Conservation (phyloP, 2,329 filamentous ascomycete species). For the Dendryphion nanum region DNA sequence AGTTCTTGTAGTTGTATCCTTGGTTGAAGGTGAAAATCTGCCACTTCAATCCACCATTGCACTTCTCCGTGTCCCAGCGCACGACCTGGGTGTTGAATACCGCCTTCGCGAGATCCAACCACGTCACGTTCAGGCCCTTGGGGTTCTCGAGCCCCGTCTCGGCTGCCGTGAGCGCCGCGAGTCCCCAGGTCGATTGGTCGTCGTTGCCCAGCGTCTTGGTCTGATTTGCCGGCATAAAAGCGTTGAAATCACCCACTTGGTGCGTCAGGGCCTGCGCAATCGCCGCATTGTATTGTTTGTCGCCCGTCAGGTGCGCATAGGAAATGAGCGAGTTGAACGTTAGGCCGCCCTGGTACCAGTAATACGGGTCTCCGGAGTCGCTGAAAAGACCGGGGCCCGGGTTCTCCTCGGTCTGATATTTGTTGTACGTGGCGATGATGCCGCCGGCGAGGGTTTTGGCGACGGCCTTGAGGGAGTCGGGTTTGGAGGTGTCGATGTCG, state of each 20-base stretch:
- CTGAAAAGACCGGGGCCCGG: background rate
- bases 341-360: conserved; percentile 44
- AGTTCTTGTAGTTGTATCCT: conserved; percentile 77
- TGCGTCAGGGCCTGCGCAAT: conserved; percentile 40
- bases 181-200: conserved; percentile 70
- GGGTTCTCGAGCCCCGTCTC: conserved; percentile 59
- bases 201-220: conserved; percentile 59
- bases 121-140: conserved; percentile 29
- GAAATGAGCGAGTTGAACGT: conserved; percentile 30
- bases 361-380: conserved; percentile 47
- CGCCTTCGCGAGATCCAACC: conserved; percentile 64
- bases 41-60: conserved; percentile 67
- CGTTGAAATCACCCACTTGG: conserved; percentile 31
- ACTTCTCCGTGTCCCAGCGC: conserved; percentile 66
- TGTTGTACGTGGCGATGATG: background rate
- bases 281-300: conserved; percentile 39
- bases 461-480: conserved; percentile 62
- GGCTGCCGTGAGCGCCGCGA: conserved; percentile 64
- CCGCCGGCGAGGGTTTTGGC: conserved; percentile 30
- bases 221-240: conserved; percentile 42
- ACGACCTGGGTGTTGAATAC: conserved; percentile 68
- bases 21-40: conserved; percentile 75
- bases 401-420: background rate
- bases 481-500: too few species aligned
- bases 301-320: conserved; percentile 45